A percentile compares a stretch with the other conserved stretches of the same genome.
These are phyloP conservation scores for Isochrysis galbana DNA, from an alignment of 78 protist species.

Conservation along the genomic window DNA sequence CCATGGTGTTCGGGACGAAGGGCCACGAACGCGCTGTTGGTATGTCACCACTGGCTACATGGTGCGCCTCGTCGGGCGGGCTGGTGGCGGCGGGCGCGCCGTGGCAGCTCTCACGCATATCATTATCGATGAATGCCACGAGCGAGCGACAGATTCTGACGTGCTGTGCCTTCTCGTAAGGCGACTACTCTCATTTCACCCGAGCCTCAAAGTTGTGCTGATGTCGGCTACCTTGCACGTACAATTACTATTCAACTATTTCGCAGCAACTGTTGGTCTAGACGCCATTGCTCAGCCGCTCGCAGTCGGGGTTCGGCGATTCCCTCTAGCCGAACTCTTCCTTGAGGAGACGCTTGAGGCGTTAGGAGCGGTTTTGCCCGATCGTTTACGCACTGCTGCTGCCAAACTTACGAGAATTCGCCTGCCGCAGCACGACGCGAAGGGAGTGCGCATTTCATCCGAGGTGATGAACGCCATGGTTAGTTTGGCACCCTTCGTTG, in stretches of 20 bases:
- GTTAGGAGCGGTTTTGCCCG: background rate
- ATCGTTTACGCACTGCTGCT: background rate
- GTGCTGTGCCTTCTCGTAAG: background rate
- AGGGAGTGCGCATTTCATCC: background rate
- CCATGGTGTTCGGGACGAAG: background rate
- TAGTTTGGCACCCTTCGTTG: background rate
- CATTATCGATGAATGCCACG: background rate
- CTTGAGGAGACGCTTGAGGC: background rate
- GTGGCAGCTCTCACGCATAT: background rate
- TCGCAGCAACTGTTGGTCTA: background rate
- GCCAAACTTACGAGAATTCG: background rate
- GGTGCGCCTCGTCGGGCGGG: background rate
- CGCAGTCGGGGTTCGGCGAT: background rate
- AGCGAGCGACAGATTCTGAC: background rate
- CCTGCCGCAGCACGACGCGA: background rate
- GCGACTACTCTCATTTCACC: background rate
- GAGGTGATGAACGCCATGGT: background rate
- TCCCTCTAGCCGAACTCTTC: background rate
- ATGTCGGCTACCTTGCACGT: constrained; percentile 7
- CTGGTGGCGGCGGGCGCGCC: background rate
- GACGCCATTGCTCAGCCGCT: background rate
- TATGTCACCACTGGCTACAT: constrained; percentile 10
- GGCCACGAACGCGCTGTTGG: background rate
- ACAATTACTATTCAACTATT: background rate
- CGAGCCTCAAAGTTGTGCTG: background rate